phyloP scores from a whole-genome alignment of 2,329 filamentous ascomycete genomes.

The Pyricularia sp. region DNA sequence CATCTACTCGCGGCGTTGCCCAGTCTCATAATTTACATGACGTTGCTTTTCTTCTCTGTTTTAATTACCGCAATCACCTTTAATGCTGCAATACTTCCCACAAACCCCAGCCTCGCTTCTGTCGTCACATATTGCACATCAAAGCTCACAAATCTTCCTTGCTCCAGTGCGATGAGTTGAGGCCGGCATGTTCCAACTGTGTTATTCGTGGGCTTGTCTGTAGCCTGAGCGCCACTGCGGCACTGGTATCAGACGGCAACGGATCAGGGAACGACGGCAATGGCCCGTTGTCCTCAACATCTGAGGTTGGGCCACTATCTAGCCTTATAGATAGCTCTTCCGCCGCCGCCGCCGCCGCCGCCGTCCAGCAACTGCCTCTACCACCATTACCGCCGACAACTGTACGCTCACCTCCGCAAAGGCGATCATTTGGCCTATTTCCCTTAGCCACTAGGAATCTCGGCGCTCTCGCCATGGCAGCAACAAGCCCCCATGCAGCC shows the following conservation, averaged over 20 bases:
- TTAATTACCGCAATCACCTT: background rate
- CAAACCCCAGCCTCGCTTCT: background rate
- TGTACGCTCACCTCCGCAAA: background rate
- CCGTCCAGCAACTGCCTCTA: background rate
- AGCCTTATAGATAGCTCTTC: background rate
- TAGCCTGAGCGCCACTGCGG: background rate
- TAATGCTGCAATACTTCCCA: too few species aligned
- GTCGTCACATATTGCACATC: background rate
- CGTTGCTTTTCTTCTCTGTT: background rate
- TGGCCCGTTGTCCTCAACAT: background rate
- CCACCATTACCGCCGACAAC: background rate
- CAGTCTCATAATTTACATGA: background rate
- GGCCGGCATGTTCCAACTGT: slow-evolving; percentile 4
- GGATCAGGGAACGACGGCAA: background rate
- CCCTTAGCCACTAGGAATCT: background rate
- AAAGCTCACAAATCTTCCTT: background rate
- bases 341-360: background rate
- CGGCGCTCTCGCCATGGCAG: slow-evolving; percentile 1
- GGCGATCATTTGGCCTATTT: background rate
- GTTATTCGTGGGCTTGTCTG: slow-evolving; percentile 2
- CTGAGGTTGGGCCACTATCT: background rate
- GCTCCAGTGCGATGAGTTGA: slow-evolving; percentile 3
- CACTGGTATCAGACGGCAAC: background rate
- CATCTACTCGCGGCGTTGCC: background rate
- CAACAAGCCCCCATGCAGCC: background rate